Evolutionary conservation across 2,329 filamentous ascomycete species (phyloP), one percentile per base, ranked within the genome.

Genomic region (Diaporthe amygdali): DNA sequence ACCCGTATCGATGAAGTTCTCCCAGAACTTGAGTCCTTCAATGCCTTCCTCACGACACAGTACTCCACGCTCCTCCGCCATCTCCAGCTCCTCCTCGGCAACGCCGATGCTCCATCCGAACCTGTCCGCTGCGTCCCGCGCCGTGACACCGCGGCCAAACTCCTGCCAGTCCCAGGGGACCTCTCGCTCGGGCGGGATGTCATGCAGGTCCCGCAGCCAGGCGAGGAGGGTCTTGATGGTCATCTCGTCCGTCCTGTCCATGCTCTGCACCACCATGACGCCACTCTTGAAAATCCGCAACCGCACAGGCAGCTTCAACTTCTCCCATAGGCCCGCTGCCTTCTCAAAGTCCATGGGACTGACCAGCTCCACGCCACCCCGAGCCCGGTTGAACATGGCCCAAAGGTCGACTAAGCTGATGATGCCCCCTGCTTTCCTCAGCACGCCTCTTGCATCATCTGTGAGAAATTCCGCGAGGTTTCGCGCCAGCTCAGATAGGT

Each of bases 81-180:
- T 98, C 79, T 98, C 94, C 15, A 99, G 86, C 82, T 99, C 96
- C 80, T 98, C 96, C 72, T 93, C 93, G 1, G 96, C 96, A 27
- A 99, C 96, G 10, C 96, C 96, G 9, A 99, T 92, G 79, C 96
- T 98, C 96, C 96, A 99, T 7, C 95, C 94, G 81, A 99, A 99
- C 63, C 90, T 87, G 80, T 97, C 94, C 0, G 96, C 96, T 0
- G 91, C 90, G 78, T 98, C 95, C 78, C 96, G 94, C 2, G 95
- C 94, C 17, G 95, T 98, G 34, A 98, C 91, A 12, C 96, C 95
- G 69, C 92, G 89, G 0, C 96, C 95, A 80, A 94, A 98, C 49
- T 85, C 77, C 56, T 86, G 86, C 92, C 92, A 94, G 76, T 97
- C 92, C 93, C 93, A 96, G 0, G 86, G 76, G 41, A 92, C 86